These are phyloP conservation scores for Solanum clarkiae DNA, from an alignment of 257 asterid genomes.

Conservation along the genomic window DNA sequence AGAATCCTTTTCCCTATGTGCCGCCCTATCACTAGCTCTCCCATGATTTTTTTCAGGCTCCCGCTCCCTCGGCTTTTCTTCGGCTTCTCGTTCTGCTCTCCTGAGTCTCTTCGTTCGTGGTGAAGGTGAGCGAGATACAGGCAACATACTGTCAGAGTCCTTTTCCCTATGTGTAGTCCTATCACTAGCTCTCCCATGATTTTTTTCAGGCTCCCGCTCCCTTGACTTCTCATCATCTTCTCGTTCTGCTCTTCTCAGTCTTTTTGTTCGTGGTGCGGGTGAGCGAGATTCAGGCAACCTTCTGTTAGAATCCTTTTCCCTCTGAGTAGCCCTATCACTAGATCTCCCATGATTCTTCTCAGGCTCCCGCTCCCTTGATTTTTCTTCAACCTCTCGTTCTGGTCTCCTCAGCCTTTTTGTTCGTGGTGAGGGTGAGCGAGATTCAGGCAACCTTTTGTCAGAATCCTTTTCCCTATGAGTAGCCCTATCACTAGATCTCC, in stretches of 20 bases:
- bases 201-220: conserved; percentile 35
- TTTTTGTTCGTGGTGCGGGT: not conserved
- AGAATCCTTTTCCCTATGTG: conserved; percentile 13
- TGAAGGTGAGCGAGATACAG: not conserved
- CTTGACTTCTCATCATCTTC: conserved; percentile 29
- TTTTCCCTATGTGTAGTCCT: conserved; percentile 43
- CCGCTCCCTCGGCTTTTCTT: conserved; percentile 24
- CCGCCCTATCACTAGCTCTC: conserved; percentile 31
- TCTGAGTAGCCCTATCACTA: conserved; percentile 30
- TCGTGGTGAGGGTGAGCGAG: not conserved
- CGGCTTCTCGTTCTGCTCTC: conserved; percentile 41
- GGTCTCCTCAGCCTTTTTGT: conserved; percentile 2
- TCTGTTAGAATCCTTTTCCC: conserved; percentile 38
- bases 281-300: conserved; percentile 3
- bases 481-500: conserved; percentile 31
- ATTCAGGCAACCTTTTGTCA: conserved; percentile 20
- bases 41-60: conserved; percentile 34
- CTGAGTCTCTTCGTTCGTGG: not conserved
- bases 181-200: conserved; percentile 33
- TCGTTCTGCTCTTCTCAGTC: conserved; percentile 24
- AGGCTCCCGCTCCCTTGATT: conserved; percentile 30
- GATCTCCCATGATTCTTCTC: conserved; percentile 33
- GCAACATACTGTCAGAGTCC: conserved; percentile 28
- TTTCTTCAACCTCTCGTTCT: conserved; percentile 39
- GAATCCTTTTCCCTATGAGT: conserved; percentile 30